Evolutionary conservation across 495 filamentous ascomycete species (phyloP), one percentile per base, ranked within the genome.

Genomic region (Lindgomyces ingoldianus): DNA sequence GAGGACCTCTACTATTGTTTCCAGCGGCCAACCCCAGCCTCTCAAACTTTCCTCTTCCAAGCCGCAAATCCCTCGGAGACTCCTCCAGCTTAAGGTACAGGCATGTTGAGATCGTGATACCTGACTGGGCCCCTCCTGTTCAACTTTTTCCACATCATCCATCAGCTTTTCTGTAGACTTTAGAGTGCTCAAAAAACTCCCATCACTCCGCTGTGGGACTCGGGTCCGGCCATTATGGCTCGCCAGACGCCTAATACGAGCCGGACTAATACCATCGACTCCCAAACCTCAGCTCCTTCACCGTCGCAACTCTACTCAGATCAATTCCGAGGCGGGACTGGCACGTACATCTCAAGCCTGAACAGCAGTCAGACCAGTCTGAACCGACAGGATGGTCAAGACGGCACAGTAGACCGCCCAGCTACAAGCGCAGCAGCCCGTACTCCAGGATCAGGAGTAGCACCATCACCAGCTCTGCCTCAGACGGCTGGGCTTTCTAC

Each of bases 261-360:
- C 70, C 74, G 82, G 57, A 78, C 80, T 22, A 84, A 78, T 70
- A 85, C 82, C 0, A 84, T 87, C 77, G 87, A 89, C 64, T 85
- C 86, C 22, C 75, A 75, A 29, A 80, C 71, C 21, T 82, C 85
- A n/a, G 74, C 73, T 6, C 73, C 74, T 18, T 80, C 78, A 10
- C 71, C 76, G 70, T 65, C 58, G 8, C 72, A 74, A 48, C 67
- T 75, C 12, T 68, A 73, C 55, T 49, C 70, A 0, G 63, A 60
- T 42, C 52, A 65, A 2, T 71, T 67, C 22, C 64, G 65, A 29
- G 62, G 47, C 36, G 65, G 63, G 8, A 62, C 65, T 11, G 57
- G 63, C 26, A 61, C 55, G 6, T 69, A 73, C 55, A 29, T 72
- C 1, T 57, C 69, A 1, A 77, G 78, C 65, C 72, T 80, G 68